Conservation (phyloP, 768 basidiomycete genomes). For the Inosperma sp. region DNA sequence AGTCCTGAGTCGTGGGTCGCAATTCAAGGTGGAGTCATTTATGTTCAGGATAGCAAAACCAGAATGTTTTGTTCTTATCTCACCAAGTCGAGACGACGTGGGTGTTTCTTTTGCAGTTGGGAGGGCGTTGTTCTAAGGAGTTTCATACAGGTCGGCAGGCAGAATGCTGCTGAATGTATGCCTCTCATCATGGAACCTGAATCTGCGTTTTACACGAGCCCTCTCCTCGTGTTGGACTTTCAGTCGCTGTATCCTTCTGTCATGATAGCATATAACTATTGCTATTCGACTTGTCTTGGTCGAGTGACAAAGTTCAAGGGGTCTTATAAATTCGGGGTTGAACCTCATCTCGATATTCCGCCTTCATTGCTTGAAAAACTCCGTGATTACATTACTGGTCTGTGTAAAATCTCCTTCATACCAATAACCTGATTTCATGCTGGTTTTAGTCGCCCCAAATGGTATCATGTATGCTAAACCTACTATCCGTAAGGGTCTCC, state of each 20-base stretch:
- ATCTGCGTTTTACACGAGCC: slow-evolving; percentile 90
- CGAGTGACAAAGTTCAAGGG: slow-evolving; percentile 84
- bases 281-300: slow-evolving; percentile 94
- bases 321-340: slow-evolving; percentile 82
- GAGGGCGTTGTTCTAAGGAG: not conserved
- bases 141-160: slow-evolving; percentile 76
- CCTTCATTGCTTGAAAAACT: slow-evolving; percentile 65
- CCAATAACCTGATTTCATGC: not conserved
- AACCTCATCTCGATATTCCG: slow-evolving; percentile 65
- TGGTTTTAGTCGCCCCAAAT: slow-evolving; percentile 88
- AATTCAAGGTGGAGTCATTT: slow-evolving; percentile 99
- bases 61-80: slow-evolving; percentile 85
- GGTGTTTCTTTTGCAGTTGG: slow-evolving; percentile 19
- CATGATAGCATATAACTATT: slow-evolving; percentile 99
- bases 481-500: slow-evolving; percentile 74
- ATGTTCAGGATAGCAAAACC: slow-evolving; percentile 98
- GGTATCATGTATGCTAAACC: slow-evolving; percentile 93
- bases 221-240: slow-evolving; percentile 92
- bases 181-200: slow-evolving; percentile 93
- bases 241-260: slow-evolving; percentile 94
- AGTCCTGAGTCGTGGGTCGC: slow-evolving; percentile 90
- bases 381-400: slow-evolving; percentile 73
- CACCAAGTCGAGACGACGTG: slow-evolving; percentile 84
- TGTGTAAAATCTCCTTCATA: slow-evolving; percentile 15
- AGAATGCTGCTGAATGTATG: slow-evolving; percentile 95